Conservation (phyloP, 1,139 yeast species). For the Pichia sp. region DNA sequence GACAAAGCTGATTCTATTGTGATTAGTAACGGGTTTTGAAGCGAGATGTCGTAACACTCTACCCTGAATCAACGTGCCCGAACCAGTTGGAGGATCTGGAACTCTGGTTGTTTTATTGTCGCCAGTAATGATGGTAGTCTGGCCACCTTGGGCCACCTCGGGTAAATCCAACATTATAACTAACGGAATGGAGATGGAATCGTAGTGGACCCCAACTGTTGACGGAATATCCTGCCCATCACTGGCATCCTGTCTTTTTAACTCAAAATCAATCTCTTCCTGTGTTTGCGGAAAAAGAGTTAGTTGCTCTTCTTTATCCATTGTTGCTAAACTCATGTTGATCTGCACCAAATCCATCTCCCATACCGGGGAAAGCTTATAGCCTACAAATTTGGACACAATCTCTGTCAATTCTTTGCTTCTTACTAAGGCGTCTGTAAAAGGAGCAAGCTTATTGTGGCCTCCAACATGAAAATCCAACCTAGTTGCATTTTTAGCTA, state of each 20-base stretch:
- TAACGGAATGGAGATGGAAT: slow-evolving; percentile 27
- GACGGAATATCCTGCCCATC: slow-evolving; percentile 22
- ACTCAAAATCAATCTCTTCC: slow-evolving; percentile 12
- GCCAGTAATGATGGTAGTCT: slow-evolving; percentile 29
- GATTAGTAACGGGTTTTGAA: slow-evolving; percentile 28
- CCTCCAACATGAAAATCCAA: slow-evolving; percentile 30
- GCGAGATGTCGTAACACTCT: slow-evolving; percentile 31
- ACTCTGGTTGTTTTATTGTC: slow-evolving; percentile 25
- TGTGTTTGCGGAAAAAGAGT: slow-evolving; percentile 11
- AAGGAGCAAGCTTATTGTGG: slow-evolving; percentile 26
- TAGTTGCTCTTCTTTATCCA: slow-evolving; percentile 15
- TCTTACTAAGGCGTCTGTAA: slow-evolving; percentile 24
- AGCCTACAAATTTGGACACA: slow-evolving; percentile 23
- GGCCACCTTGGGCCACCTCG: slow-evolving; percentile 29
- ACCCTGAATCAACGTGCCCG: slow-evolving; percentile 31
- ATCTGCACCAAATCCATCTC: slow-evolving; percentile 27
- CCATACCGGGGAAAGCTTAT: slow-evolving; percentile 24
- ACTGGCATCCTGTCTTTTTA: slow-evolving; percentile 12
- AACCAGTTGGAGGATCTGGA: slow-evolving; percentile 30
- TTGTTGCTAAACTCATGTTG: slow-evolving; percentile 27
- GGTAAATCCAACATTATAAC: slow-evolving; percentile 30
- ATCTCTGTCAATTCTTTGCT: slow-evolving; percentile 22
- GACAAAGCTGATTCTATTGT: slow-evolving; percentile 27
- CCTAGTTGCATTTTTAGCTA: slow-evolving; percentile 24
- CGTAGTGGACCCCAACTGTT: slow-evolving; percentile 29